Evolutionary conservation across 2,329 filamentous ascomycete genomes (phyloP), one percentile per base, ranked within the genome.

Genomic region (Aspergillus eucalypticola): DNA sequence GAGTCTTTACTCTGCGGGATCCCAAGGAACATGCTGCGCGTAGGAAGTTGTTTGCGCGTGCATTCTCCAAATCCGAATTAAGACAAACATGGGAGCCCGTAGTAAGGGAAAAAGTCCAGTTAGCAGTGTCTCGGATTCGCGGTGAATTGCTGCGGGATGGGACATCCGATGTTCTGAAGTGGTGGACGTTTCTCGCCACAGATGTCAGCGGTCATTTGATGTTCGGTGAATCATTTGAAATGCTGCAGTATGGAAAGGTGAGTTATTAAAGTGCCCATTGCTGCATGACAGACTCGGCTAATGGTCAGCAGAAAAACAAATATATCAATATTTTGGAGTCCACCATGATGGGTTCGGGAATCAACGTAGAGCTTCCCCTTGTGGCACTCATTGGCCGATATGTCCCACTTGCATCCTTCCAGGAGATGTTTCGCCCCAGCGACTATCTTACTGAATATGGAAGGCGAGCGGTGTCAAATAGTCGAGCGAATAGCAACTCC

Each of bases 151-250:
- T 44, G 19, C 3, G 19, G 19, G 21, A 19, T 7, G 19, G 41
- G 13, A 23, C 0, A 15, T 44, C 41, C 10, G 41, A 85, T 60
- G 66, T 84, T 0, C 69, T 77, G 46, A 83, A 83, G 59, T 85
- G 82, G 82, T 81, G 74, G 69, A 71, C 77, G 5, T 83, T 82
- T 54, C 76, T 83, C 71, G 71, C 81, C 0, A 82, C 81, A 0
- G 83, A 85, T 65, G 69, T 82, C 0, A 81, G 83, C 52, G 79
- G 76, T 0, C 73, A 83, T 52, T 67, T 85, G 8, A 78, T 74
- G 2, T 85, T 85, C 67, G 82, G 83, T 0, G 78, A 83, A 39
- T 80, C 79, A 1, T 83, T 85, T 58, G 66, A 71, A 0, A 79
- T 80, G 69, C 63, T 86, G 8, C 79, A 83, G 54, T 66, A 69